Base-by-base conservation (phyloP, 1,284 basidiomycete species). In the Phellinidium pouzarii region DNA sequence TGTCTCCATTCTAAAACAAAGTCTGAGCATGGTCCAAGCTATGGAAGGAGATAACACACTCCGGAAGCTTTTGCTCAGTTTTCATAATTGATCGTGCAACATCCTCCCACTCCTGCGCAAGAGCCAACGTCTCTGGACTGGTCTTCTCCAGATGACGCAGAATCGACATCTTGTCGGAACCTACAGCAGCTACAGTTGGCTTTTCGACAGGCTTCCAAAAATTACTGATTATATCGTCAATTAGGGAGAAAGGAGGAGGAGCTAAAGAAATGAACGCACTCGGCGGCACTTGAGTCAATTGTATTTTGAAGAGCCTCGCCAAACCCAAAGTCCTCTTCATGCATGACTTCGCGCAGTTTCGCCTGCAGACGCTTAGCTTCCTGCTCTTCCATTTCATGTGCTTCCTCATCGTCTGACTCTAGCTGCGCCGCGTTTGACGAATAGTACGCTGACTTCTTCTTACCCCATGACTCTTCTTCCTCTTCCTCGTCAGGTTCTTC, bases 361-460 rank as follows among this genome's bases (percentile, higher is more conserved):
- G 73, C 69, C 67, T 96, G 94, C 48, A 97, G 67, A 46, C 91
- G 74, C 61, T 73, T 82, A 5, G 89, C 91, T 68, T 97, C 94
- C 63, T 87, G 83, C 65, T 92, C 87, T 64, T 96, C 93, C 54
- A 95, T 72, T 62, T 91, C 87, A 62, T 86, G 79, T 36, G 82
- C 88, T 65, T 92, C 89, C 58, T 93, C 90, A 57, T 91, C 87
- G 60, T 90, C 89, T 38, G 88, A 88, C 46, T 90, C 88, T 29
- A 89, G 68, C 51, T 87, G 74, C 19, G 78, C 81, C 31, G 87
- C 89, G 64, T 92, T 91, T 23, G 87, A 89, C 2, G 90, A 80
- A 67, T 94, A 94, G 67, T 94, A 94, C 19, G 82, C 83, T 25
- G 80, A 74, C 65, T 84, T 85, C 59, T 78, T 80, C 57, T 72